A percentile compares a stretch with the other conserved stretches of the same genome.
Conservation (phyloP, 495 filamentous ascomycete species). For the Friedmanniomyces endolithicus region DNA sequence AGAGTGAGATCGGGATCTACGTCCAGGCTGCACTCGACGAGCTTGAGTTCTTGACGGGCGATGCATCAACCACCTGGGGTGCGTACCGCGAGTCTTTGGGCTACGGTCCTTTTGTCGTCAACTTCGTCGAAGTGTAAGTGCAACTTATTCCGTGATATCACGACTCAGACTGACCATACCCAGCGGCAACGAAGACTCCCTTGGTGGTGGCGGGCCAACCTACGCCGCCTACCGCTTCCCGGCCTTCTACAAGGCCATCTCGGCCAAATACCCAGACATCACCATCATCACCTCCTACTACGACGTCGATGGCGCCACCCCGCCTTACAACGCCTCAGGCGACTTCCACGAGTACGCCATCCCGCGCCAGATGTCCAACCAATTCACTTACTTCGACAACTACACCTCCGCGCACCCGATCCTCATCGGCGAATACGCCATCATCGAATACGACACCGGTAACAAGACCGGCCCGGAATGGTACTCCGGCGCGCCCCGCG, state of each 20-base stretch:
- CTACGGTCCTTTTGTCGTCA: slow-evolving; percentile 45
- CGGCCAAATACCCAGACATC: slow-evolving; percentile 47
- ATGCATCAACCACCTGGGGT: slow-evolving; percentile 43
- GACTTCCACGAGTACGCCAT: slow-evolving; percentile 36
- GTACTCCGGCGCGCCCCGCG: slow-evolving; percentile 5
- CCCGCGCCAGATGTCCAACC: slow-evolving; percentile 37
- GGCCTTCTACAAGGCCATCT: slow-evolving; percentile 44
- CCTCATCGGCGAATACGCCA: slow-evolving; percentile 32
- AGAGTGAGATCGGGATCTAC: slow-evolving; percentile 27
- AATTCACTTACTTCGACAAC: slow-evolving; percentile 47
- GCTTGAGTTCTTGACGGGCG: slow-evolving; percentile 52
- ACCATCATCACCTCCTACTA: slow-evolving; percentile 38
- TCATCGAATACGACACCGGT: slow-evolving; percentile 25
- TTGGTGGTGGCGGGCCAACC: slow-evolving; percentile 39
- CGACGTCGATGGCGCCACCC: slow-evolving; percentile 10
- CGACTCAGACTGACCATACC: neutral
- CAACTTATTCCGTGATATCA: neutral
- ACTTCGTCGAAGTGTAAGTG: slow-evolving; percentile 12
- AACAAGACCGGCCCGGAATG: slow-evolving; percentile 19
- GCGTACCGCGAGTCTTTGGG: slow-evolving; percentile 44
- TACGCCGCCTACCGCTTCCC: slow-evolving; percentile 46
- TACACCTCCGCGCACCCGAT: slow-evolving; percentile 18
- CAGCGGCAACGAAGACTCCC: slow-evolving; percentile 48
- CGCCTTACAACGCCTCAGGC: slow-evolving; percentile 19
- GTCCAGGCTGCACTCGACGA: slow-evolving; percentile 54